A percentile compares a stretch with the other conserved stretches of the same genome.
phyloP scores from a whole-genome alignment of 768 basidiomycete species.

The Cubamyces sp. region DNA sequence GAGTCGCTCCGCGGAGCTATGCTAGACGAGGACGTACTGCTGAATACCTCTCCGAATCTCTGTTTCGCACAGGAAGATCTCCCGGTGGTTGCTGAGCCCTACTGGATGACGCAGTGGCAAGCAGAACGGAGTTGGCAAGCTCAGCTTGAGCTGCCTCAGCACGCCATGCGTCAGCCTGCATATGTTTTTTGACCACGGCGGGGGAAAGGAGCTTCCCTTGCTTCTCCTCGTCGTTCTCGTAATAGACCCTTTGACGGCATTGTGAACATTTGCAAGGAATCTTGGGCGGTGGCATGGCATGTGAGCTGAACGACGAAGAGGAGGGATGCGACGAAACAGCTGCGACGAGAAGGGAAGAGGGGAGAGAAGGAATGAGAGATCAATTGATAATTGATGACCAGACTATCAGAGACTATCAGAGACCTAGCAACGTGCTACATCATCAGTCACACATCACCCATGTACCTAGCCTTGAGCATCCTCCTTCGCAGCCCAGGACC shows the following conservation, averaged over 20 bases:
- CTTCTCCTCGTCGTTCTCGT: neutral
- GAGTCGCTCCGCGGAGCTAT: too few relatives aligned
- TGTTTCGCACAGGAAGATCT: neutral
- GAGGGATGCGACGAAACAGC: neutral
- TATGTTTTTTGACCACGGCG: neutral
- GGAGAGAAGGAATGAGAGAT: too few relatives aligned
- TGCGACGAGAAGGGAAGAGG: too few relatives aligned
- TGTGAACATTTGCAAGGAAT: neutral
- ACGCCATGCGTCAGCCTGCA: neutral
- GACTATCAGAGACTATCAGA: too few relatives aligned
- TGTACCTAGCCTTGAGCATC: too few relatives aligned
- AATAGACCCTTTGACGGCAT: neutral
- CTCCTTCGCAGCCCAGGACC: neutral
- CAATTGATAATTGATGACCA: too few relatives aligned
- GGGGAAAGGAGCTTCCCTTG: neutral
- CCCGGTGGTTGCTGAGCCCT: neutral
- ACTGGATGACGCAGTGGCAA: neutral
- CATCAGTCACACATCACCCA: too few relatives aligned
- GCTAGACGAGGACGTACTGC: neutral
- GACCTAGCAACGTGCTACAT: too few relatives aligned
- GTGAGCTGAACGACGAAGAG: neutral
- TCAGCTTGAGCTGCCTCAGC: neutral
- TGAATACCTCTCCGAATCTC: neutral
- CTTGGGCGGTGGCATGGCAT: too few relatives aligned
- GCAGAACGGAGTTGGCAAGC: neutral